Base-by-base conservation (phyloP, 176 grass and related monocot genomes). In the Paspalum notatum region DNA sequence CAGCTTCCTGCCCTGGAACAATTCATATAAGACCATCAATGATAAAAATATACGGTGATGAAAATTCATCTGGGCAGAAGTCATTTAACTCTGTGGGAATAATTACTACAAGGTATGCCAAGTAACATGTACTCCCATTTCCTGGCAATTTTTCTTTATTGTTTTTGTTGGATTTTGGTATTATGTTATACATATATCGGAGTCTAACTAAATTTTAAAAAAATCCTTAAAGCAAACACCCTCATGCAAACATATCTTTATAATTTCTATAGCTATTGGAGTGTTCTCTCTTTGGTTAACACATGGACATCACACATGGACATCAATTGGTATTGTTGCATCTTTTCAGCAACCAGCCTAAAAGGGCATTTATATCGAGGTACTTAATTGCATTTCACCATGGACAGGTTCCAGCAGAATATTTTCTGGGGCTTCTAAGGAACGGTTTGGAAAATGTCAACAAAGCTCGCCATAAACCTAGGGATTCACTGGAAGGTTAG, bases 371-470 rank as follows among this genome's bases (percentile, higher is more conserved):
- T 12, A 72, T 84, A 79, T 93, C 88, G 20, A 93, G 56, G 42
- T 59, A 44, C 54, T 85, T 93, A 61, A 91, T 91, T 15, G 15
- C 82, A 62, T 88, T 93, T 66, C 32, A 75, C 13, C 80, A 93
- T 76, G 88, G 91, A 76, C 68, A 74, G 45, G 91, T 93, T 76
- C 60, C 67, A 32, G 73, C 40, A 17, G 88, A 93, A 56, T 91
- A 69, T 41, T 93, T 93, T 86, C 13, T 93, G 69, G 78, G 85
- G 44, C 91, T 93, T 83, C 61, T 93, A 10, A 5, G 38, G 25
- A 85, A 83, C 43, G 85, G 88, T 61, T 10, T 91, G 14, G 71
- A 90, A 82, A 73, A 43, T 57, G 64, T 54, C 27, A 14, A 80
- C 15, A 87, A 83, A 20, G 68, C 60, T 71, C 44, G 43, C 15